Evolutionary conservation across 164 flowering plant species (phyloP).

Genomic region (Tetracentron sinense): DNA sequence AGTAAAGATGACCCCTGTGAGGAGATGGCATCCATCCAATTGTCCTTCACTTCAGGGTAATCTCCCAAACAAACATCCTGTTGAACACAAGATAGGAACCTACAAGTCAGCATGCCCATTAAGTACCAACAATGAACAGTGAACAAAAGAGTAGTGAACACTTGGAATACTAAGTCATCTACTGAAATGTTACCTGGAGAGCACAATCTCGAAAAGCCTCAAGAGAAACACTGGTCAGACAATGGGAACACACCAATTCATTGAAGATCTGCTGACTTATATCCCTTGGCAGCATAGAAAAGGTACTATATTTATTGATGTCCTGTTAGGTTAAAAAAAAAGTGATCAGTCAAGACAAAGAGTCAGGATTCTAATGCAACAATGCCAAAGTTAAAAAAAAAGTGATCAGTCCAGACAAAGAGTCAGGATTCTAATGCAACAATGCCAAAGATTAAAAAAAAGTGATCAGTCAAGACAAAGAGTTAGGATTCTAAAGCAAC

Average conservation of each 20-base stretch:
- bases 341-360: neutral
- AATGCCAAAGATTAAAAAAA: neutral
- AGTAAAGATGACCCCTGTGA: constrained; percentile 85
- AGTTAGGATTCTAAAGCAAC: neutral
- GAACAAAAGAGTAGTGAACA: neutral
- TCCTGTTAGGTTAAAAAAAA: constrained; percentile 35
- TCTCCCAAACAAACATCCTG: constrained; percentile 87
- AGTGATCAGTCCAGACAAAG: neutral
- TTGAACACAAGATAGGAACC: constrained; percentile 10
- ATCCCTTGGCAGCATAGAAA: constrained; percentile 82
- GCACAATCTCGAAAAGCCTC: constrained; percentile 89
- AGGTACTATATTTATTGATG: constrained; percentile 44
- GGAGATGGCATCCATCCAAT: constrained; percentile 84
- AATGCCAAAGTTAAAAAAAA: neutral
- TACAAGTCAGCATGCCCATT: neutral
- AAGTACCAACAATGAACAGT: neutral
- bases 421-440: no score
- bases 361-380: no score
- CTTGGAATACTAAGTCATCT: neutral
- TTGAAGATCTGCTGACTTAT: constrained; percentile 81
- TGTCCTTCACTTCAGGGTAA: constrained; percentile 69
- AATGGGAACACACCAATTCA: constrained; percentile 56
- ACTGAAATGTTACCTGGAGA: constrained; percentile 51
- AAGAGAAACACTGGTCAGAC: constrained; percentile 45
- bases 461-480: neutral